Evolutionary conservation across 495 filamentous ascomycete species (phyloP), one percentile per base, ranked within the genome.

Genomic region (Xylaria venustula): DNA sequence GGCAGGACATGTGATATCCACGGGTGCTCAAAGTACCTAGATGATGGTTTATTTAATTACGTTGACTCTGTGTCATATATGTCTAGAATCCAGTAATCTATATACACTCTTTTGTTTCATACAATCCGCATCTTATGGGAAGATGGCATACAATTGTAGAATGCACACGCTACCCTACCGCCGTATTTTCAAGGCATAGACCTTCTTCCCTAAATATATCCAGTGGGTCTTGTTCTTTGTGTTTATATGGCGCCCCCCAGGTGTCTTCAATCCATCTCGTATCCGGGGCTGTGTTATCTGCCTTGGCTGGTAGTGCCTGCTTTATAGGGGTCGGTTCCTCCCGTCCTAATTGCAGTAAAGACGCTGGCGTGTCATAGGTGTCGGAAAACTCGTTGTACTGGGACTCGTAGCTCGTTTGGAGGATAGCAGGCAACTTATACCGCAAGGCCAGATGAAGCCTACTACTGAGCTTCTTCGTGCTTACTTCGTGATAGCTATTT

Each of bases 71-170:
- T 56, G 37, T 56, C 15, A 20, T 56, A 23, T 56, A 56, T 45
- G 54, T 55, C 20, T 61, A 60, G 42, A 40, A 48, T 52, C 23
- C 20, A 50, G 30, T 34, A 34, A 11, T 34, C 5, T 34, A 34
- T 34, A 34, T 34, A 34, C 30, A n/a, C n/a, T n/a, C n/a, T n/a
- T n/a, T n/a, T n/a, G n/a, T n/a, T n/a, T n/a, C n/a, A n/a, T n/a
- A n/a, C n/a, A n/a, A n/a, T n/a, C n/a, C n/a, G n/a, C n/a, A n/a
- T n/a, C n/a, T n/a, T n/a, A n/a, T n/a, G n/a, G 30, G 30, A 34
- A 34, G 5, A 34, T 34, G 30, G 5, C 11, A 34, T 34, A 34
- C 30, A 26, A 12, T 23, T 34, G 4, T 45, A 14, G 46, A 46
- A 15, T 28, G 28, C 28, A 23, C 19, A 22, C 26, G 17, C 54